Evolutionary conservation across 306 rosid species (phyloP), one percentile per base, ranked within the genome.

Genomic region (Quercus bicolor): DNA sequence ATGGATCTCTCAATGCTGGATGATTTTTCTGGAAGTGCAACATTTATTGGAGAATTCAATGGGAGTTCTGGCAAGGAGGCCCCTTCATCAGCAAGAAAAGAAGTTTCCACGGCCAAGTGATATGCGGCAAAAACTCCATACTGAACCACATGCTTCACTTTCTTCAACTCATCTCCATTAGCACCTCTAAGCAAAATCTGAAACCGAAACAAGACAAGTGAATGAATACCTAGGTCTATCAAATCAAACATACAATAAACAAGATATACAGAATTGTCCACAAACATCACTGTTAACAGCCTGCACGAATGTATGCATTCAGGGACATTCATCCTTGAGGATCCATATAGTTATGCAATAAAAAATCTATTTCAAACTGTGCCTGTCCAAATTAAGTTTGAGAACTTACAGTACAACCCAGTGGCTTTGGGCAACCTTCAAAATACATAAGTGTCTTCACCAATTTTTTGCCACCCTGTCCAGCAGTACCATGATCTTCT

Each of bases 1-100:
- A 96, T 93, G 85, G 98, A 96, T 85, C 94, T 90, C 76, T 88
- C 91, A 72, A 88, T 82, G 78, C 86, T 76, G 74, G 87, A 87
- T 43, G 92, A 51, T 65, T 82, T 91, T 79, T 90, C 79, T 31
- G 98, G 98, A 85, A 96, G 90, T 29, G 92, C 88, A 83, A 93
- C 95, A n/a, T 88, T 82, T 76, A 90, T 78, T 71, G 90, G 90
- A 83, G 94, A 84, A 80, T 88, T 87, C 59, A 91, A 82, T 20
- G 93, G 96, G 77, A 93, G 82, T 81, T 91, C 99, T 28, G 99
- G 99, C 79, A 96, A 72, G 72, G 96, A 86, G 73, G 94, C 99
- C 78, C 99, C 98, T 89, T 96, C 99, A 52, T 96, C 98, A 52
- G 99, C 99, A 77, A 96, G 99, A 85, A 96, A 96, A 75, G 97